Conservation (phyloP, 805 yeast genomes). For the Metschnikowia gelsemii region DNA sequence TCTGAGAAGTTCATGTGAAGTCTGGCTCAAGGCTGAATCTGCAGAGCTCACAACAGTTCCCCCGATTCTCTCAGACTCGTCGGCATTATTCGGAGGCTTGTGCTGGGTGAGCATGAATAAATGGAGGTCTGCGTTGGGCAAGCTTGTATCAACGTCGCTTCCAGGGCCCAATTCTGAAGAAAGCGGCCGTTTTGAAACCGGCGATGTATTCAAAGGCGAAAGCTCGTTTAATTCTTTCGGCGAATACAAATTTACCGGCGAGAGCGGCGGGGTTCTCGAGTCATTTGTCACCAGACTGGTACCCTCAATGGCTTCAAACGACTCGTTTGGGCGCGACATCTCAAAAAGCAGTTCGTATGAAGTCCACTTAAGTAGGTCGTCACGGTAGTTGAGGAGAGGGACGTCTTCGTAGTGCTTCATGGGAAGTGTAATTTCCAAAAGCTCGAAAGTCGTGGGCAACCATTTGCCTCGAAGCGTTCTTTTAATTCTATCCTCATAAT, state of each 20-base stretch:
- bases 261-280: background rate
- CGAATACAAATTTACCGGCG: slow-evolving; percentile 2
- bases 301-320: background rate
- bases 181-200: background rate
- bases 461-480: slow-evolving; percentile 6
- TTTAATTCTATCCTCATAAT: slow-evolving; percentile 7
- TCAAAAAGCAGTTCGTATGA: slow-evolving; percentile 22
- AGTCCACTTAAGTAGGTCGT: slow-evolving; percentile 26
- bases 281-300: background rate
- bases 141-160: background rate
- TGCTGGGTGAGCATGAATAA: slow-evolving; percentile 16
- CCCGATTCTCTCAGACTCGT: too few species aligned
- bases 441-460: slow-evolving; percentile 31
- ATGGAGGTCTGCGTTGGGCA: slow-evolving; percentile 10
- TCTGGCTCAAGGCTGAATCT: slow-evolving; percentile 10
- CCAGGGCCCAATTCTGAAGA: background rate
- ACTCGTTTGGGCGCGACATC: background rate
- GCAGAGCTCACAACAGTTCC: slow-evolving; percentile 1
- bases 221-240: background rate
- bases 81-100: background rate
- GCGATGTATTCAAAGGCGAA: slow-evolving; percentile 1
- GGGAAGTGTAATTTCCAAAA: slow-evolving; percentile 26
- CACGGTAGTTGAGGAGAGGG: slow-evolving; percentile 20
- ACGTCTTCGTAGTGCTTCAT: slow-evolving; percentile 16
- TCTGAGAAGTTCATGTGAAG: slow-evolving; percentile 9